Conservation (phyloP, 202 grass and related monocot genomes). For the Carex sylvatica region DNA sequence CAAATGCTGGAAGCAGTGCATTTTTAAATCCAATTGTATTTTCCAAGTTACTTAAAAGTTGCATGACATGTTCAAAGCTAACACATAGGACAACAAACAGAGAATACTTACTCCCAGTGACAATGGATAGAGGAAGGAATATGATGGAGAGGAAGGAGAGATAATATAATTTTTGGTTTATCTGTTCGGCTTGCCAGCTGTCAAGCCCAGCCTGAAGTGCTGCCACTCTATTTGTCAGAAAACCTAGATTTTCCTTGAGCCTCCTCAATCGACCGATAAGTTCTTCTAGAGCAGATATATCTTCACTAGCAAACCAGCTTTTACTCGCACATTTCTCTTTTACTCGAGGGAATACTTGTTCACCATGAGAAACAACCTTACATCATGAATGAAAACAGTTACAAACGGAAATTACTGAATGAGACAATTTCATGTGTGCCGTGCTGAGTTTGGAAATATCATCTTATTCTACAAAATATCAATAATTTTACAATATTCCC, state of each 20-base stretch:
- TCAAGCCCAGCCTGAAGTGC: slow-evolving; percentile 92
- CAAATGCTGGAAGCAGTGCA: too few species aligned
- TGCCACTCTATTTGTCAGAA: slow-evolving; percentile 79
- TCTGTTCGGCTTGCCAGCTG: slow-evolving; percentile 96
- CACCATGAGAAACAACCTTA: slow-evolving; percentile 90
- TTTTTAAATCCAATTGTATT: too few species aligned
- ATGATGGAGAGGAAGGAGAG: slow-evolving; percentile 92
- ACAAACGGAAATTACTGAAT: background rate
- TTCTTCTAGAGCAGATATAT: slow-evolving; percentile 74
- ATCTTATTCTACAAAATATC: slow-evolving; percentile 7
- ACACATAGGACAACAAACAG: too few species aligned
- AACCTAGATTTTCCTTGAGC: slow-evolving; percentile 90
- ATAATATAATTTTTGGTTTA: slow-evolving; percentile 91
- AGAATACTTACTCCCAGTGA: slow-evolving; percentile 66
- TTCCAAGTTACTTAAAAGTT: background rate
- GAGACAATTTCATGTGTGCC: background rate
- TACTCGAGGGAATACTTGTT: slow-evolving; percentile 89
- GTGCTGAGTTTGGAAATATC: background rate
- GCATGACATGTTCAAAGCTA: slow-evolving; percentile 3
- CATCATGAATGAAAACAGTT: slow-evolving; percentile 7
- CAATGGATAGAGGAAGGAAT: slow-evolving; percentile 91
- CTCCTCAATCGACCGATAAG: slow-evolving; percentile 78
- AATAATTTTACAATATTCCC: background rate
- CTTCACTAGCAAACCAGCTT: slow-evolving; percentile 70
- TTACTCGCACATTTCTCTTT: slow-evolving; percentile 86